Conservation (phyloP, 2,329 filamentous ascomycete species). For the Aspergillus candidus region DNA sequence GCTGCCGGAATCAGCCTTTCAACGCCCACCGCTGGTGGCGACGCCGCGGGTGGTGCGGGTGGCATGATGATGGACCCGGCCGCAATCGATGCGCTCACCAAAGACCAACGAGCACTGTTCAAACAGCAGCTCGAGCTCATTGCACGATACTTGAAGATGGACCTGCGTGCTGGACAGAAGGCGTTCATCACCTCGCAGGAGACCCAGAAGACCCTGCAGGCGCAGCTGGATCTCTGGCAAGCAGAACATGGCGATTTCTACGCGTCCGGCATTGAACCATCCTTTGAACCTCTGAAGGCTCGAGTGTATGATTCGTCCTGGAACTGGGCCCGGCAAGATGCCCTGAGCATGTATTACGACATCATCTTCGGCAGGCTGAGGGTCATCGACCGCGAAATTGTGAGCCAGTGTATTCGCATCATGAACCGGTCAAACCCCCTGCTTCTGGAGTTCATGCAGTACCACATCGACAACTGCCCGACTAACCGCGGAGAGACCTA, state of each 20-base stretch:
- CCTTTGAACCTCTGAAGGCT: slow-evolving; percentile 89
- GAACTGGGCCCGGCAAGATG: slow-evolving; percentile 99
- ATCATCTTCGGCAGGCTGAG: slow-evolving; percentile 95
- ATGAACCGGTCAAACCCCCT: slow-evolving; percentile 99
- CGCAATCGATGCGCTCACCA: slow-evolving; percentile 91
- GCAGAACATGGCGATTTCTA: slow-evolving; percentile 96
- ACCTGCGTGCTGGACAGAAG: slow-evolving; percentile 94
- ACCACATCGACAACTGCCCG: slow-evolving; percentile 98
- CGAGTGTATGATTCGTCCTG: slow-evolving; percentile 96
- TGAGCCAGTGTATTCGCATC: slow-evolving; percentile 96
- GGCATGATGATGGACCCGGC: slow-evolving; percentile 99
- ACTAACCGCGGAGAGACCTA: slow-evolving; percentile 96
- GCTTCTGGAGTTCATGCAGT: slow-evolving; percentile 98
- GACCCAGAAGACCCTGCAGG: slow-evolving; percentile 79
- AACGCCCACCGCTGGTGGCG: slow-evolving; percentile 63
- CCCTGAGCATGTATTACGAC: slow-evolving; percentile 97
- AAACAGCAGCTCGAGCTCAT: slow-evolving; percentile 97
- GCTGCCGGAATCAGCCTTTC: slow-evolving; percentile 78
- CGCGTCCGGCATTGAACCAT: slow-evolving; percentile 85
- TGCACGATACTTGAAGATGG: slow-evolving; percentile 93
- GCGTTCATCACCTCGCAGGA: slow-evolving; percentile 78
- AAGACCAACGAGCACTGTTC: slow-evolving; percentile 91
- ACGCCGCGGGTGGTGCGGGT: slow-evolving; percentile 61
- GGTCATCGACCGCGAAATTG: slow-evolving; percentile 92
- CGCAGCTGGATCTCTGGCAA: slow-evolving; percentile 90